A percentile compares a stretch with the other conserved stretches of the same genome.
These are phyloP conservation scores for Triangularia setosa DNA, from an alignment of 2,329 filamentous ascomycete genomes.

Conservation along the genomic window DNA sequence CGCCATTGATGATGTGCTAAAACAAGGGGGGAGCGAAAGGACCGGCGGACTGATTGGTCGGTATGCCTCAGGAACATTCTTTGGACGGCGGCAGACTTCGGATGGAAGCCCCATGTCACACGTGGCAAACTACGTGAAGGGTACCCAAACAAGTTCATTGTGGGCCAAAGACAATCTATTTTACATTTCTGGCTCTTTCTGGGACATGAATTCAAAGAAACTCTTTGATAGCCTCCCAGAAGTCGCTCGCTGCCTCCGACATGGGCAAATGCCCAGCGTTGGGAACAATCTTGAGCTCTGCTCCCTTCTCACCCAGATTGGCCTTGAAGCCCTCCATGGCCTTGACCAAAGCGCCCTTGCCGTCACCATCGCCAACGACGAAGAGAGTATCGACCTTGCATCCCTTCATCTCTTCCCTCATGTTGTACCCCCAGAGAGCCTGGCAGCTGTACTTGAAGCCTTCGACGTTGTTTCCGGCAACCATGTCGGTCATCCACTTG, in stretches of 20 bases:
- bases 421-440: conserved; percentile 68
- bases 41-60: too few relatives aligned
- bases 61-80: too few relatives aligned
- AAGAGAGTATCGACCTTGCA: conserved; percentile 61
- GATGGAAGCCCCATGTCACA: too few relatives aligned
- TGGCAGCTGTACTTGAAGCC: conserved; percentile 66
- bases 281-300: conserved; percentile 61
- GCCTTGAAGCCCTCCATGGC: conserved; percentile 73
- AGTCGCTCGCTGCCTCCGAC: conserved; percentile 68
- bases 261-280: conserved; percentile 78
- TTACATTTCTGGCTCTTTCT: not conserved
- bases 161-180: not conserved
- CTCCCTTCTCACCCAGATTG: conserved; percentile 50
- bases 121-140: too few relatives aligned
- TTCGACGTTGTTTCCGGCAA: conserved; percentile 63
- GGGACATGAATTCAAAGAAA: conserved; percentile 40
- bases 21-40: too few relatives aligned
- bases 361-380: conserved; percentile 70
- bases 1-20: not conserved
- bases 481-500: conserved; percentile 62
- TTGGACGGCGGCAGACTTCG: too few relatives aligned
- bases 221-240: conserved; percentile 58
- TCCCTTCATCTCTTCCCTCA: conserved; percentile 51
- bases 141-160: not conserved
- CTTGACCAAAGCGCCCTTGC: conserved; percentile 65